Conservation (phyloP, 768 basidiomycete genomes). For the Suillus fuscotomentosus region DNA sequence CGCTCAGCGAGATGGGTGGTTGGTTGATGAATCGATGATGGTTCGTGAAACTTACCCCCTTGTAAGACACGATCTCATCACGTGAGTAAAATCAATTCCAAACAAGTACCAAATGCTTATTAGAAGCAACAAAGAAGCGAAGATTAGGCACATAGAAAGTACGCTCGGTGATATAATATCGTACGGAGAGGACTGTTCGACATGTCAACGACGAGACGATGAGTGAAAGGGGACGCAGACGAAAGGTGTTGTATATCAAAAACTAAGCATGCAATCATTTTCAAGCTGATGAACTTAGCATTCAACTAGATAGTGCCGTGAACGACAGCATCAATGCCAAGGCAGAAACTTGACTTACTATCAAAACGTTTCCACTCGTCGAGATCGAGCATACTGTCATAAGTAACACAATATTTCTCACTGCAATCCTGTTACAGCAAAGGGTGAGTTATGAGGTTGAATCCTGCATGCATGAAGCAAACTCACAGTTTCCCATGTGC, state of each 20-base stretch:
- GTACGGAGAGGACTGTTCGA: not conserved
- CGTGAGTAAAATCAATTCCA: not conserved
- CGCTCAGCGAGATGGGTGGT: slow-evolving; percentile 11
- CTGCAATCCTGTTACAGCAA: not conserved
- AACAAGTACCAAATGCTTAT: not conserved
- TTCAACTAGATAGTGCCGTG: not conserved
- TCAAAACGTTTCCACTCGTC: not conserved
- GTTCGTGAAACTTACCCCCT: not conserved
- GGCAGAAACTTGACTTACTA: not conserved
- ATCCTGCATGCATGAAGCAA: not conserved
- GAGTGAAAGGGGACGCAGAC: not conserved
- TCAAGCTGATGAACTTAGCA: not conserved
- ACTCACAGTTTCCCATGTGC: not conserved
- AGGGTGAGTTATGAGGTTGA: not conserved
- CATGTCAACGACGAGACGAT: not conserved
- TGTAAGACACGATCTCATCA: not conserved
- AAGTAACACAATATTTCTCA: not conserved
- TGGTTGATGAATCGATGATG: not conserved
- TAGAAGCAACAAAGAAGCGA: too few relatives aligned
- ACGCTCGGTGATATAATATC: not conserved
- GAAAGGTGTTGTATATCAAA: not conserved
- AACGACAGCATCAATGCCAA: not conserved
- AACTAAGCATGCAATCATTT: not conserved
- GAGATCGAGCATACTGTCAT: not conserved
- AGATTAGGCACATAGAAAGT: too few relatives aligned